A percentile compares a stretch with the other conserved stretches of the same genome.
phyloP scores from a whole-genome alignment of 306 rosid genomes.

The Geum urbanum region DNA sequence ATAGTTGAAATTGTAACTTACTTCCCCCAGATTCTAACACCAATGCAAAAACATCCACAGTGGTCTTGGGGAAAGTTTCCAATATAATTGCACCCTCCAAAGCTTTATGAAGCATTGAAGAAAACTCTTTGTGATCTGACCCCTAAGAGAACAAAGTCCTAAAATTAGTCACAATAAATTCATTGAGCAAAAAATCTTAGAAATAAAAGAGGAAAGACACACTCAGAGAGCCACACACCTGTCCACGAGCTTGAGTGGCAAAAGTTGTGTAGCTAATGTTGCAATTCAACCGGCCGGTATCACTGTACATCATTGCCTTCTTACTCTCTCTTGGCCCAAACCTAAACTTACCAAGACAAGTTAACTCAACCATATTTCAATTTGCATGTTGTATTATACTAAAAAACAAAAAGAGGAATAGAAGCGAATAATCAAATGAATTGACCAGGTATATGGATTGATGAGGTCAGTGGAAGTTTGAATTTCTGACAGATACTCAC shows the following conservation, averaged over 20 bases:
- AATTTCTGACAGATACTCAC: conserved; percentile 49
- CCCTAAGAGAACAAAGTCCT: conserved; percentile 41
- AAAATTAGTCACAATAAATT: not conserved
- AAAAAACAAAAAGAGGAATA: not conserved
- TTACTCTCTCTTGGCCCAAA: conserved; percentile 99
- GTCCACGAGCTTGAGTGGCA: conserved; percentile 80
- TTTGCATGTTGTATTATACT: not conserved
- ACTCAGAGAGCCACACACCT: conserved; percentile 37
- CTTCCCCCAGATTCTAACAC: conserved; percentile 96
- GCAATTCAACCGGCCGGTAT: conserved; percentile 82
- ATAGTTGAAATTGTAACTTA: conserved; percentile 39
- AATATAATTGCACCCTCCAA: conserved; percentile 88
- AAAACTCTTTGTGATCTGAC: conserved; percentile 68
- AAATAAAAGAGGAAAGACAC: too few relatives aligned
- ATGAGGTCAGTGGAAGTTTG: not conserved
- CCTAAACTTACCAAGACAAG: conserved; percentile 26
- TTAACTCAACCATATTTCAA: not conserved
- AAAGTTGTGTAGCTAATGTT: conserved; percentile 75
- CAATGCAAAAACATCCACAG: conserved; percentile 92
- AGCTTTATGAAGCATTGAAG: conserved; percentile 85
- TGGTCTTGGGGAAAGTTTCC: conserved; percentile 88
- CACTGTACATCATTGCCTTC: conserved; percentile 94
- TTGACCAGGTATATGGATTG: too few relatives aligned
- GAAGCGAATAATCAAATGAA: not conserved
- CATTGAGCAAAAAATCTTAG: too few relatives aligned